Evolutionary conservation across 2,329 filamentous ascomycete genomes (phyloP).

Genomic region (Exophiala phaeomuriformis): DNA sequence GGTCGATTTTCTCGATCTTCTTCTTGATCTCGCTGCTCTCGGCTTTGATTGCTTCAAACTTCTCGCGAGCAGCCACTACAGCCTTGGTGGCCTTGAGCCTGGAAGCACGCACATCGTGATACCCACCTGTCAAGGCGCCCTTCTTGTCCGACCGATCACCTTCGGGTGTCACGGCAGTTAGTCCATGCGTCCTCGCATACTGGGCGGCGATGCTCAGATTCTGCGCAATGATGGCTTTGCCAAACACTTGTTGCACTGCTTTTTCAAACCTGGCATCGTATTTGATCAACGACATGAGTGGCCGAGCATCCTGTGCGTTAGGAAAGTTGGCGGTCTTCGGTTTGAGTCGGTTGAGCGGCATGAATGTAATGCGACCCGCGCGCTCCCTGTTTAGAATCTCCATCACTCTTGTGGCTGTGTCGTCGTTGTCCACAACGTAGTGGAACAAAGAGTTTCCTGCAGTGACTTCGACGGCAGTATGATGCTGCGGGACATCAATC

Average conservation of each 20-base stretch:
- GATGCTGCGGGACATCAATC: conserved; percentile 81
- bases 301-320: conserved; percentile 76
- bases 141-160: conserved; percentile 93
- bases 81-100: conserved; percentile 76
- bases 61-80: conserved; percentile 65
- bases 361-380: conserved; percentile 84
- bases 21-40: conserved; percentile 59
- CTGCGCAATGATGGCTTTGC: conserved; percentile 88
- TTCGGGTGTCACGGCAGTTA: conserved; percentile 89
- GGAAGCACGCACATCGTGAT: conserved; percentile 76
- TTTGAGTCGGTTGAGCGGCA: conserved; percentile 78
- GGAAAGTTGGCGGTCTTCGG: conserved; percentile 68
- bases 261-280: conserved; percentile 71
- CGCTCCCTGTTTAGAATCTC: conserved; percentile 71
- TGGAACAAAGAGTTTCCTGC: conserved; percentile 91
- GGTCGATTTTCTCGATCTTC: conserved; percentile 71
- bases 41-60: conserved; percentile 60
- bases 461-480: conserved; percentile 84
- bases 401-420: conserved; percentile 74
- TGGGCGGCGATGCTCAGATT: conserved; percentile 80
- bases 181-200: conserved; percentile 83
- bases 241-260: conserved; percentile 92
- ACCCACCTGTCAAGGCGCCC: conserved; percentile 91
- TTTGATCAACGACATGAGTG: conserved; percentile 74
- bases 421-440: conserved; percentile 87